Evolutionary conservation across 495 filamentous ascomycete species (phyloP), one percentile per base, ranked within the genome.

Genomic region (Penicillium samsonianum): DNA sequence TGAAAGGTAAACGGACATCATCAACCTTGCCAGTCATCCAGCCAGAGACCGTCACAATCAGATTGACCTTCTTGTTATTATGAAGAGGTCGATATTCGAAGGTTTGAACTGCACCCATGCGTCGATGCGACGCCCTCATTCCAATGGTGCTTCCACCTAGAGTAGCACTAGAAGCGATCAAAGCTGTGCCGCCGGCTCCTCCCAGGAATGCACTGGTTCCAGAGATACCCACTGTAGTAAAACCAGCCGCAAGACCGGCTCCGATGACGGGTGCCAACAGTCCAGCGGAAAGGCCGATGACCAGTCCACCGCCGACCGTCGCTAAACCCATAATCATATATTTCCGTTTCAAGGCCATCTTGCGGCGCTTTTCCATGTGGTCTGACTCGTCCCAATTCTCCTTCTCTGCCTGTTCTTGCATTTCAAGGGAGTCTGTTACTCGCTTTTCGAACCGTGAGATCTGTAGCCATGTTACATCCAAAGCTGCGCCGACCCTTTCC

Each of bases 11-110:
- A 55, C 94, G 89, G 38, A 98, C 92, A 71, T 99, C 94, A 72
- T 99, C 94, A 38, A 95, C 86, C 68, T 95, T 97, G 55, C 94
- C 93, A 41, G 89, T 96, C 92, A 99, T 96, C 94, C 94, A 99
- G 11, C 94, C 94, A 6, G 93, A 89, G 26, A 99, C 83, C 1
- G 95, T 96, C 44, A 99, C 86, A 62, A 99, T 98, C 25, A 99
- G 78, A 64, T 98, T 98, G 38, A 96, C 88, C 57, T 92, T 82
- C 72, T 99, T 98, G 71, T 97, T 97, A 74, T 99, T 98, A 73
- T 98, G 91, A 45, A 99, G 73, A 28, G 94, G 94, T 40, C 93
- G 83, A 65, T 97, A 99, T 73, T 99, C 94, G 65, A 99, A 99
- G 0, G 93, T 98, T 64, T 85, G 87, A 23, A 99, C 95, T 11